phyloP scores from a whole-genome alignment of 306 rosid genomes.

The Vigna reflexopilosa region DNA sequence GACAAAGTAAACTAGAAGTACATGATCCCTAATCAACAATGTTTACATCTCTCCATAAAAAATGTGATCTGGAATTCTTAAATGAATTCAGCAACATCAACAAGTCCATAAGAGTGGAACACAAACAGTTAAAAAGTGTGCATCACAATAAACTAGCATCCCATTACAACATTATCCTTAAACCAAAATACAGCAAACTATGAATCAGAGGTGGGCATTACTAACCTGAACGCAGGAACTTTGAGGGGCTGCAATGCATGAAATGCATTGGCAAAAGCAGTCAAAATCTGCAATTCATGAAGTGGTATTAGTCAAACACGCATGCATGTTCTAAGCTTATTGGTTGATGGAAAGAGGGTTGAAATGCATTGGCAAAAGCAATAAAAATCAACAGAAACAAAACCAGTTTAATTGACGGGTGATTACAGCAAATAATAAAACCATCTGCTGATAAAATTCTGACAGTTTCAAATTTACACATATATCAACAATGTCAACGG shows the following conservation, averaged over 20 bases:
- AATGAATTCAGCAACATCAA: constrained; percentile 15
- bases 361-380: neutral
- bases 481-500: neutral
- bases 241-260: constrained; percentile 95
- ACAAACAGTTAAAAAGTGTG: constrained; percentile 27
- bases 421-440: neutral
- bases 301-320: constrained; percentile 38
- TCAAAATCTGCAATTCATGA: constrained; percentile 73
- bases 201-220: constrained; percentile 19
- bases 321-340: neutral
- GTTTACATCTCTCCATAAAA: constrained; percentile 13
- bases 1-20: neutral
- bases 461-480: neutral
- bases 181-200: constrained; percentile 17
- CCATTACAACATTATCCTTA: constrained; percentile 1
- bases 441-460: neutral
- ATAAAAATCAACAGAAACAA: neutral
- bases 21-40: neutral
- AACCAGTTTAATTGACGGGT: neutral
- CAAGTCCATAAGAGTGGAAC: constrained; percentile 20
- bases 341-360: neutral
- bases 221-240: constrained; percentile 93
- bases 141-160: constrained; percentile 6
- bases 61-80: constrained; percentile 23
- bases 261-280: constrained; percentile 82